These are phyloP conservation scores for Phytophthora sansomeana DNA, from an alignment of 352 stramenopile species.

Conservation along the genomic window DNA sequence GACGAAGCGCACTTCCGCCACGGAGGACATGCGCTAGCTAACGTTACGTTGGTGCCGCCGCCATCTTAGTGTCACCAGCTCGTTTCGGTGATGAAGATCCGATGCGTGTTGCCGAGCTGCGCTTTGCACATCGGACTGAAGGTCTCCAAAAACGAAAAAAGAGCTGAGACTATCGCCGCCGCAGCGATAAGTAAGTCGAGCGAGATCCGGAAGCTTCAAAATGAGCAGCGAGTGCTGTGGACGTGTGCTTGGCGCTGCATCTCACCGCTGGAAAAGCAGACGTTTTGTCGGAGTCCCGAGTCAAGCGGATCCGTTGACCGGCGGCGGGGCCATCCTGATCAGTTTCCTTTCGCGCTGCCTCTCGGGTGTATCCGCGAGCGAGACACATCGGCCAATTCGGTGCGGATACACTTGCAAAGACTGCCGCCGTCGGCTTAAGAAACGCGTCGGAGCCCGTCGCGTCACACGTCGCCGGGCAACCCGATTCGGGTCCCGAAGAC, in stretches of 20 bases:
- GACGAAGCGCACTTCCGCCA: constrained; percentile 1
- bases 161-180: background rate
- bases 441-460: constrained; percentile 30
- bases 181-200: constrained; percentile 18
- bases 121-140: constrained; percentile 30
- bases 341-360: constrained; percentile 35
- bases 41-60: constrained; percentile 12
- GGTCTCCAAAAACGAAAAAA: constrained; percentile 6
- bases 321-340: constrained; percentile 27
- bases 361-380: constrained; percentile 15
- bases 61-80: background rate
- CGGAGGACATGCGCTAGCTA: constrained; percentile 11
- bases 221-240: constrained; percentile 21
- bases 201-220: constrained; percentile 35
- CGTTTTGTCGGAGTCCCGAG: constrained; percentile 31
- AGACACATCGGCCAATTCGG: constrained; percentile 35
- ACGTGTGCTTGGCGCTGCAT: constrained; percentile 9
- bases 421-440: constrained; percentile 24
- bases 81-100: constrained; percentile 17
- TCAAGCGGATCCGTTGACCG: constrained; percentile 7
- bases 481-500: too few relatives aligned
- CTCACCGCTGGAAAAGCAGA: constrained; percentile 39
- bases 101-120: background rate
- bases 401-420: constrained; percentile 33
- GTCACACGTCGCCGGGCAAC: constrained; percentile 34